Percentiles rank a stretch among this genome's conserved stretches.
Conservation (phyloP, 2,329 filamentous ascomycete species). For the Simplicillium aogashimaense region DNA sequence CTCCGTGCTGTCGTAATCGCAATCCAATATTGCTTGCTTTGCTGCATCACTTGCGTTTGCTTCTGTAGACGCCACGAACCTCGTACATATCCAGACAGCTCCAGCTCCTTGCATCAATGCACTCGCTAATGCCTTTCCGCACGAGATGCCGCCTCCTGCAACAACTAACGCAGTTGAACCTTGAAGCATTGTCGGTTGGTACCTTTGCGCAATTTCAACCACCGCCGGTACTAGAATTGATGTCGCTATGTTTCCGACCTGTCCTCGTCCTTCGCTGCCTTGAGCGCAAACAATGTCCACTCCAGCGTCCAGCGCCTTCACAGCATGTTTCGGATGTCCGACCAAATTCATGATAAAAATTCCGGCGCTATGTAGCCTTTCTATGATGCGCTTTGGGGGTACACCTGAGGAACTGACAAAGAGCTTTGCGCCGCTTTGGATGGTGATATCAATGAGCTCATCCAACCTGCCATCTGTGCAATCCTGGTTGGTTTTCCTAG, state of each 20-base stretch:
- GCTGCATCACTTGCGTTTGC: slow-evolving; percentile 72
- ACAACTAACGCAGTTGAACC: slow-evolving; percentile 69
- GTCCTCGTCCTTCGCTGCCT: slow-evolving; percentile 89
- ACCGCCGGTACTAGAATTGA: slow-evolving; percentile 81
- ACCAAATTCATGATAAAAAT: slow-evolving; percentile 97
- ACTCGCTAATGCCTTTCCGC: slow-evolving; percentile 70
- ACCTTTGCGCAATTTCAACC: slow-evolving; percentile 68
- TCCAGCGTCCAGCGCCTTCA: slow-evolving; percentile 76
- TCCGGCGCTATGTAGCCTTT: slow-evolving; percentile 65
- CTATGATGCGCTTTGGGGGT: slow-evolving; percentile 63
- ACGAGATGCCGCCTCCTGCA: slow-evolving; percentile 78
- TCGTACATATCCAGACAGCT: slow-evolving; percentile 89
- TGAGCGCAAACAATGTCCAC: slow-evolving; percentile 90
- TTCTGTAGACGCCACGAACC: slow-evolving; percentile 81
- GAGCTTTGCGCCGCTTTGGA: slow-evolving; percentile 69
- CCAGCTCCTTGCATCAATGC: slow-evolving; percentile 79
- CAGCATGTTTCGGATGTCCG: slow-evolving; percentile 83
- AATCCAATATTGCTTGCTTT: slow-evolving; percentile 72
- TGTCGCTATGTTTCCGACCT: slow-evolving; percentile 80
- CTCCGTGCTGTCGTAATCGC: slow-evolving; percentile 68
- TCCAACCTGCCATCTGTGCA: slow-evolving; percentile 85
- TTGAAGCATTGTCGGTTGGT: slow-evolving; percentile 58
- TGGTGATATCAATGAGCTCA: slow-evolving; percentile 77
- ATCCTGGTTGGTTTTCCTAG: slow-evolving; percentile 88
- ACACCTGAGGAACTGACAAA: slow-evolving; percentile 88